These are phyloP conservation scores for Diaporthe helianthi DNA, from an alignment of 2,329 filamentous ascomycete genomes.

Conservation along the genomic window DNA sequence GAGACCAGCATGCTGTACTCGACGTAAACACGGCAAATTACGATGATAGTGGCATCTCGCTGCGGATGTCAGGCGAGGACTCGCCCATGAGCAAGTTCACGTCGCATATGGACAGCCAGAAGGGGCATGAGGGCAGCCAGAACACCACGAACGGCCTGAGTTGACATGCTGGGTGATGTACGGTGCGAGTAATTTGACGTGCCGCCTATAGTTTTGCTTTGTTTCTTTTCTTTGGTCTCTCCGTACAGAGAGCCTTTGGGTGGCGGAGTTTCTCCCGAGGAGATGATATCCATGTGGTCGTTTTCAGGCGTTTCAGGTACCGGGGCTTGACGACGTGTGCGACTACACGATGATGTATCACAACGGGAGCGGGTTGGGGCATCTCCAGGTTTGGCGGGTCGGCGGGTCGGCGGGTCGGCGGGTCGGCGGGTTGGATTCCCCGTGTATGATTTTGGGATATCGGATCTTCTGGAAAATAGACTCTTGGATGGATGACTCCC, in stretches of 20 bases:
- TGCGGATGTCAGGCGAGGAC: slow-evolving; percentile 71
- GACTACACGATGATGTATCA: slow-evolving; percentile 30
- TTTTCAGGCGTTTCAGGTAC: slow-evolving; percentile 27
- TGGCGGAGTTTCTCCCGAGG: neutral
- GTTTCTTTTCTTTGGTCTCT: slow-evolving; percentile 9
- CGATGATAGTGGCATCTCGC: slow-evolving; percentile 79
- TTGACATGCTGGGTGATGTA: slow-evolving; percentile 23
- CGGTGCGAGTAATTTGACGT: neutral
- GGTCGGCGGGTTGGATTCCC: neutral
- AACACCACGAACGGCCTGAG: slow-evolving; percentile 22
- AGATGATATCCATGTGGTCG: neutral
- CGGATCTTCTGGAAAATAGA: slow-evolving; percentile 24
- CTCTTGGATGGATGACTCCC: slow-evolving; percentile 7
- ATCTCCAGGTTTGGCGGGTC: slow-evolving; percentile 1
- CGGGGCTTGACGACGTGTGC: slow-evolving; percentile 28
- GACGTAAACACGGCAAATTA: slow-evolving; percentile 57
- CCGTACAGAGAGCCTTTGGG: slow-evolving; percentile 7
- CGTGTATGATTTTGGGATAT: slow-evolving; percentile 19
- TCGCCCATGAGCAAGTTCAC: slow-evolving; percentile 67
- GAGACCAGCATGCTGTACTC: slow-evolving; percentile 52
- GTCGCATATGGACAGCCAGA: slow-evolving; percentile 39
- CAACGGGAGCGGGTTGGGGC: neutral
- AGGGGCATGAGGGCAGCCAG: slow-evolving; percentile 21
- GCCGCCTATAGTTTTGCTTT: neutral
- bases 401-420: slow-evolving; percentile 14